A percentile compares a stretch with the other conserved stretches of the same genome.
Conservation (phyloP, 176 grass and related monocot species). For the Bolboschoenus planiculmis region DNA sequence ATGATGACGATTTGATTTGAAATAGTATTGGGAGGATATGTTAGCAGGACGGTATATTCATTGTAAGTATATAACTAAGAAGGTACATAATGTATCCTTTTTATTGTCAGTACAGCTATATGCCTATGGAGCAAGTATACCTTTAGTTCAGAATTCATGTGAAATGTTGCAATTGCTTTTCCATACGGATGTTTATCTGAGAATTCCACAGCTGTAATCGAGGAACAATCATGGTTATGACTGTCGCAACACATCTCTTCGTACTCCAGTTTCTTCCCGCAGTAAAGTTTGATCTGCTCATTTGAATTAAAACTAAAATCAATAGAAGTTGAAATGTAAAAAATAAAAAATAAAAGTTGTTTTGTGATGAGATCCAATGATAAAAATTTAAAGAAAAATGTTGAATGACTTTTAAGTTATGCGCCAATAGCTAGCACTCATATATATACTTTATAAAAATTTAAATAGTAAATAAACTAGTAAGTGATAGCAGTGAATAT, state of each 20-base stretch:
- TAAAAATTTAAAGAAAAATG: too few relatives aligned
- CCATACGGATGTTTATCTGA: conserved; percentile 53
- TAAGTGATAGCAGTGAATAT: too few relatives aligned
- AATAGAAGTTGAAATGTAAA: not conserved
- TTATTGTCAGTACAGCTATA: not conserved
- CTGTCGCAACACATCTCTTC: conserved; percentile 39
- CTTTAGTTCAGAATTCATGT: conserved; percentile 38
- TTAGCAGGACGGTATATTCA: not conserved
- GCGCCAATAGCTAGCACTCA: too few relatives aligned
- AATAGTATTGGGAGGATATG: not conserved
- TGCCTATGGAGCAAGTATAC: conserved; percentile 31
- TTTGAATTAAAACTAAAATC: not conserved
- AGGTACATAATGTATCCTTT: not conserved
- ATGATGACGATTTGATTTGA: not conserved
- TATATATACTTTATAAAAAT: too few relatives aligned
- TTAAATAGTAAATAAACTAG: too few relatives aligned
- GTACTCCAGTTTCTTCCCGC: conserved; percentile 50
- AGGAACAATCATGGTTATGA: conserved; percentile 22
- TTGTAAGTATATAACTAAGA: not conserved
- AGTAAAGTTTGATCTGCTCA: conserved; percentile 59
- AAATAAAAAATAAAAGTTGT: not conserved
- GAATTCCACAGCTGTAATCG: conserved; percentile 52
- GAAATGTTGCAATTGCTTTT: conserved; percentile 48
- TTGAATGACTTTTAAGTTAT: too few relatives aligned
- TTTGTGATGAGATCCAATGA: too few relatives aligned